Base-by-base conservation (phyloP, 306 rosid genomes). In the Fragaria nilgerrensis region DNA sequence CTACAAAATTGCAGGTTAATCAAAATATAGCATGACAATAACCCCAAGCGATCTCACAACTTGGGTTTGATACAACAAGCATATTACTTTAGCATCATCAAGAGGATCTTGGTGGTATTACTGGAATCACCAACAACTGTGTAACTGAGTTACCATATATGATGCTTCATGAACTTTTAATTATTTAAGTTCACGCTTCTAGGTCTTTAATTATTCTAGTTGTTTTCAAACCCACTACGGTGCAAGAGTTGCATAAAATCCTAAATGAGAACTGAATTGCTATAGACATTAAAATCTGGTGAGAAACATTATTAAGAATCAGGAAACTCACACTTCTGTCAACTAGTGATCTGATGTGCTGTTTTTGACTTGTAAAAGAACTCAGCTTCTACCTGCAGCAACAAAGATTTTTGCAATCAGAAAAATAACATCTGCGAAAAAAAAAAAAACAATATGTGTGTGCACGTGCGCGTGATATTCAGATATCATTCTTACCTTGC, bases 21-120 rank as follows among this genome's bases (percentile, higher is more conserved):
- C 37, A 41, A 58, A 25, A 58, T 86, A 49, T 77, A 52, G 88
- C 91, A 47, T 88, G 93, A 79, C 39, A 79, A 89, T 87, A 93
- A 86, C 7, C 95, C 92, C 91, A 89, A 86, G 90, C 63, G 13
- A 78, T 55, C 92, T 91, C 68, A 72, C 48, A 70, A 81, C 93
- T 84, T 85, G 95, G 95, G 88, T 43, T 87, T 88, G 92, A 93
- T 87, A 84, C 85, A 87, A 82, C 90, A 89, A 62, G 93, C 90
- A 23, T 59, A 45, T 82, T 82, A 74, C 83, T 88, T 79, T 92
- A 48, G 91, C 96, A 88, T 90, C 91, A 64, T 70, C 84, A 78
- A 79, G 50, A 74, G 76, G 83, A 78, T 70, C 76, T 77, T 70
- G 83, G 84, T 84, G 86, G 88, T 87, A 81, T 68, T 53, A 83